Evolutionary conservation across 2,329 filamentous ascomycete genomes (phyloP).

Genomic region (Colletotrichum limetticola): DNA sequence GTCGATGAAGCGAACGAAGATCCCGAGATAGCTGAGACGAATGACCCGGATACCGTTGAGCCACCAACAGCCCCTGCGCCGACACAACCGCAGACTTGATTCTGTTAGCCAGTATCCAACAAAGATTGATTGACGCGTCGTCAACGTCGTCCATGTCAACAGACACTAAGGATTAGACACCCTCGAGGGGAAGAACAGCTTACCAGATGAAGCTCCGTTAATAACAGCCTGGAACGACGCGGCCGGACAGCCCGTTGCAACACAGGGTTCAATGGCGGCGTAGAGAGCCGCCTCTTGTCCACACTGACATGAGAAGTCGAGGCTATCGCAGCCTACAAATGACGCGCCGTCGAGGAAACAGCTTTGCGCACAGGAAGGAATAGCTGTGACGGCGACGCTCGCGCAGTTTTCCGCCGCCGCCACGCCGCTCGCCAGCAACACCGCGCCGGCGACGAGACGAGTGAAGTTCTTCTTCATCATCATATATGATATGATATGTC

Average conservation of each 20-base stretch:
- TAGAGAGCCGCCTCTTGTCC: constrained; percentile 38
- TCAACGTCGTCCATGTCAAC: not conserved
- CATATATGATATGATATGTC: not conserved
- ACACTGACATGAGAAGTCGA: constrained; percentile 44
- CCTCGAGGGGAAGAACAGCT: not conserved
- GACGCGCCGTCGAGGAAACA: constrained; percentile 44
- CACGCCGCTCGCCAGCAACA: not conserved
- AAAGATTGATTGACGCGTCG: rapidly evolving
- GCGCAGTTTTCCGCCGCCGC: constrained; percentile 38
- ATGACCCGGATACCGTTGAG: constrained; percentile 17
- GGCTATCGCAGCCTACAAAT: constrained; percentile 39
- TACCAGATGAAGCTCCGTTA: constrained; percentile 38
- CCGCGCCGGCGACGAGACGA: not conserved
- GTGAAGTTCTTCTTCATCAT: constrained; percentile 3
- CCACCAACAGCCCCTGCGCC: constrained; percentile 6
- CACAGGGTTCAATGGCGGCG: constrained; percentile 41
- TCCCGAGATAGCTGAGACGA: constrained; percentile 20
- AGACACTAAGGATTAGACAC: rapidly evolving
- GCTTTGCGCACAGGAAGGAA: constrained; percentile 41
- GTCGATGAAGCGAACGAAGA: constrained; percentile 12
- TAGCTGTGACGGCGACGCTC: constrained; percentile 40
- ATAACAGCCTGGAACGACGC: constrained; percentile 40
- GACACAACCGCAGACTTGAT: constrained; percentile 25
- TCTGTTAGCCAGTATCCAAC: not conserved
- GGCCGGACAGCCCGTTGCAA: constrained; percentile 40